Percentiles rank a stretch among this genome's conserved stretches.
Evolutionary conservation across 768 basidiomycete genomes (phyloP).

Genomic region (Amylocystis lapponica): DNA sequence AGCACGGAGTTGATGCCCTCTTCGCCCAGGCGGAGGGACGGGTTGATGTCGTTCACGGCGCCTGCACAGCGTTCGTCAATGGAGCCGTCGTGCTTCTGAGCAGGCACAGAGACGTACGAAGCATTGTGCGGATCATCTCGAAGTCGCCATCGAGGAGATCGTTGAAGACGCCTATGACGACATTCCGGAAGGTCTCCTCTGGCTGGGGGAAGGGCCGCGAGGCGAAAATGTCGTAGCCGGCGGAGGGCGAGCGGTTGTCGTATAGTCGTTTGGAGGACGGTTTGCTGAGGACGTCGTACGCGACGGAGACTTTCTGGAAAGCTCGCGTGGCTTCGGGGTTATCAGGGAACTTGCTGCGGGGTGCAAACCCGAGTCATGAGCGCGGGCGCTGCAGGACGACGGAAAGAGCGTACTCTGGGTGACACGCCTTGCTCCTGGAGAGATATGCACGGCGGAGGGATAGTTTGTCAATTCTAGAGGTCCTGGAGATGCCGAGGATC

Average conservation of each 20-base stretch:
- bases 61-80: conserved; percentile 32
- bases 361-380: not conserved
- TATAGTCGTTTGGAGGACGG: conserved; percentile 65
- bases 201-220: conserved; percentile 49
- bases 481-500: conserved; percentile 60
- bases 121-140: conserved; percentile 72
- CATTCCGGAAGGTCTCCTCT: conserved; percentile 75
- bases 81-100: not conserved
- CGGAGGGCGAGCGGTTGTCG: conserved; percentile 46
- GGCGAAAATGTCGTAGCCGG: conserved; percentile 47
- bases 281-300: conserved; percentile 75
- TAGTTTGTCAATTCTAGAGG: conserved; percentile 47
- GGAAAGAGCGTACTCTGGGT: conserved; percentile 70
- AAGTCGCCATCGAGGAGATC: conserved; percentile 85
- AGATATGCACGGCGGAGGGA: conserved; percentile 73
- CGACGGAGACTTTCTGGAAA: conserved; percentile 82
- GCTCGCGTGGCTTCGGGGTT: conserved; percentile 75
- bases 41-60: conserved; percentile 75
- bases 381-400: not conserved
- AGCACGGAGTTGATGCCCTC: conserved; percentile 78
- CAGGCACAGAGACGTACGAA: conserved; percentile 43
- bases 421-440: conserved; percentile 66
- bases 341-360: conserved; percentile 67
- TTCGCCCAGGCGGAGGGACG: conserved; percentile 68
- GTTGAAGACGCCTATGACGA: conserved; percentile 67